phyloP scores from a whole-genome alignment of 805 yeast species.

The Saccharomycopsis sp. region DNA sequence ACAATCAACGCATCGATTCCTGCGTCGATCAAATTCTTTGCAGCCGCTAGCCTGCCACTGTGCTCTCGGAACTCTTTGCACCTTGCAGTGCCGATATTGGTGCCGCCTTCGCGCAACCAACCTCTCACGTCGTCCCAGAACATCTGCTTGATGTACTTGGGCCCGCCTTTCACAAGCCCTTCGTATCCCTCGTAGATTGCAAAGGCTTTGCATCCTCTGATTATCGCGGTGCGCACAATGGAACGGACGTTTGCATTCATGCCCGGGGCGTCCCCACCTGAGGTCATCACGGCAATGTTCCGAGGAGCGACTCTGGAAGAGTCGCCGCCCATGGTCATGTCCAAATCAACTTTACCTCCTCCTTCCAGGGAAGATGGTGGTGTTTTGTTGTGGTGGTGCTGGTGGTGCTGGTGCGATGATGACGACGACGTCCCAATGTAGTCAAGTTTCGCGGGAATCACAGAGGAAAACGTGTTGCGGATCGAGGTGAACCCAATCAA shows the following conservation, averaged over 20 bases:
- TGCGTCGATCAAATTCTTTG: conserved; percentile 53
- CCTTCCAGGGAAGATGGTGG: neutral
- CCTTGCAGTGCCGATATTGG: conserved; percentile 72
- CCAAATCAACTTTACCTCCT: neutral
- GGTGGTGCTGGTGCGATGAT: no score
- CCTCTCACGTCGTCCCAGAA: conserved; percentile 68
- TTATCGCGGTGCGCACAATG: conserved; percentile 59
- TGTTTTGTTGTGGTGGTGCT: neutral
- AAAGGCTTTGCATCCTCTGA: conserved; percentile 53
- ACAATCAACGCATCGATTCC: conserved; percentile 75
- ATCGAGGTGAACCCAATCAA: conserved; percentile 70
- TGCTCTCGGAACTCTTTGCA: conserved; percentile 60
- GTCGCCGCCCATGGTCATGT: neutral
- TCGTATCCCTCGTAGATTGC: conserved; percentile 69
- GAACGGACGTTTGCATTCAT: conserved; percentile 74
- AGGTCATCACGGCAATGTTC: conserved; percentile 69
- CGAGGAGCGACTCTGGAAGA: conserved; percentile 23
- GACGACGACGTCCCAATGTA: neutral
- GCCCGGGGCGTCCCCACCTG: conserved; percentile 79
- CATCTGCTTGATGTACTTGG: conserved; percentile 45
- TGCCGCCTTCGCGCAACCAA: conserved; percentile 64
- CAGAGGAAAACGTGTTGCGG: conserved; percentile 46
- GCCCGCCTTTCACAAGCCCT: conserved; percentile 61
- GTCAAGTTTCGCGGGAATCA: conserved; percentile 29
- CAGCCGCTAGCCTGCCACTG: conserved; percentile 54